These are phyloP conservation scores for Helichrysum umbraculigerum DNA, from an alignment of 129 eudicot species.

Conservation along the genomic window DNA sequence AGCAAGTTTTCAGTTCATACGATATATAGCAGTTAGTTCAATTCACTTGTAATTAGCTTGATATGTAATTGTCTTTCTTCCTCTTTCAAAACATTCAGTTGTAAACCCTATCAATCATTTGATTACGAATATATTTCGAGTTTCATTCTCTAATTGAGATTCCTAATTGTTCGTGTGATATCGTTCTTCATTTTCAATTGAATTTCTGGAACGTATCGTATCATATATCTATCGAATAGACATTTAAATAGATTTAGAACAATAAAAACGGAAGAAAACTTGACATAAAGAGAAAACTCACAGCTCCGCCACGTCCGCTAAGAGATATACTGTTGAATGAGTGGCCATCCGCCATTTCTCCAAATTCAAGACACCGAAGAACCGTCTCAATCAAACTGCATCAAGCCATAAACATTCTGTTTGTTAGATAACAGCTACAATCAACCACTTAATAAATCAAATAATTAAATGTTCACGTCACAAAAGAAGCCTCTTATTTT, in stretches of 20 bases:
- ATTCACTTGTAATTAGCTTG: too few species aligned
- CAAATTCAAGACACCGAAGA: not conserved
- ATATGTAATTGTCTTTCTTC: too few species aligned
- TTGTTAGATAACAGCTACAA: slow-evolving; percentile 10
- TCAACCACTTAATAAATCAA: slow-evolving; percentile 9
- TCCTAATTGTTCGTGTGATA: too few species aligned
- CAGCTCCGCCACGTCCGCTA: slow-evolving; percentile 94
- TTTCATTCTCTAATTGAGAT: too few species aligned
- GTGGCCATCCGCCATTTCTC: slow-evolving; percentile 81
- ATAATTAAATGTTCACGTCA: not conserved
- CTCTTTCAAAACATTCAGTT: too few species aligned
- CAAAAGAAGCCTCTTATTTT: not conserved
- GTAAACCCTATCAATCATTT: too few species aligned
- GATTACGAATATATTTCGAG: too few species aligned
- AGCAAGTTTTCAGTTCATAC: too few species aligned
- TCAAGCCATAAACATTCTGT: slow-evolving; percentile 18
- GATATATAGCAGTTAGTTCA: too few species aligned
- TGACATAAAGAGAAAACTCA: slow-evolving; percentile 39
- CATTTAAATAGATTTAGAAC: not conserved
- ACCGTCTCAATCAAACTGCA: slow-evolving; percentile 18
- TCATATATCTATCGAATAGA: too few species aligned
- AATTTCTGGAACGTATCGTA: too few species aligned
- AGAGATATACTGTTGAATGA: slow-evolving; percentile 77
- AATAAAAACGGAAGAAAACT: not conserved
- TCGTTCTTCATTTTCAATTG: too few species aligned